phyloP scores from a whole-genome alignment of 192 early-diverging fungal genomes.

The Entophlyctis helioformis region DNA sequence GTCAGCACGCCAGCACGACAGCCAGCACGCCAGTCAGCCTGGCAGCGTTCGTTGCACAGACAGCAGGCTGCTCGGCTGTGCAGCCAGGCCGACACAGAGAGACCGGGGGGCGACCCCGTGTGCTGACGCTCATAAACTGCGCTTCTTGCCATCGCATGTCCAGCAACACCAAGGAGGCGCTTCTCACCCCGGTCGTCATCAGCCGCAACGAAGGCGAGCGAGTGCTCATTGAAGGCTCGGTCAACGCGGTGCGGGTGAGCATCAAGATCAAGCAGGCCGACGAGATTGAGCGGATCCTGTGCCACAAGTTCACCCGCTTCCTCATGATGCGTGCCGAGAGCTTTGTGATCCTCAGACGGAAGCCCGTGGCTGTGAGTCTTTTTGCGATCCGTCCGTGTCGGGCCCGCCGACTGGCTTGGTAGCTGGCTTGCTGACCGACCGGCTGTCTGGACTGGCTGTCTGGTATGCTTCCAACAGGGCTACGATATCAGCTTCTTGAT shows the following conservation, averaged over 20 bases:
- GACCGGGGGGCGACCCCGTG: no score
- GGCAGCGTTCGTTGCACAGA: no score
- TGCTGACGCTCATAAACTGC: background rate
- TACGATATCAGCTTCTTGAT: constrained; percentile 96
- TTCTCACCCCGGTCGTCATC: constrained; percentile 77
- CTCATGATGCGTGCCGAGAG: constrained; percentile 93
- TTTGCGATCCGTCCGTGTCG: no score
- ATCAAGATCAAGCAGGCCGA: constrained; percentile 98
- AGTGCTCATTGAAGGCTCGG: constrained; percentile 82
- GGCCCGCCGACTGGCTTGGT: no score
- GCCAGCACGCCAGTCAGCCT: no score
- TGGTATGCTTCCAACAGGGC: constrained; percentile 47
- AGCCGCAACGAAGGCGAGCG: constrained; percentile 85
- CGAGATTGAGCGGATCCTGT: constrained; percentile 87
- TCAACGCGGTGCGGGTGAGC: constrained; percentile 88
- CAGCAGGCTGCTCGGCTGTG: no score
- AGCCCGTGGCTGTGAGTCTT: constrained; percentile 69
- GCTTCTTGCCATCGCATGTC: background rate
- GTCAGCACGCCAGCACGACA: no score
- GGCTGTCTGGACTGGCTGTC: no score
- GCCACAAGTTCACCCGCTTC: constrained; percentile 96
- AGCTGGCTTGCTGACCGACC: no score
- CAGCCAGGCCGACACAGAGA: no score
- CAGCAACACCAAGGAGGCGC: constrained; percentile 66
- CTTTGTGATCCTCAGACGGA: constrained; percentile 86